Percentiles rank a stretch among this genome's conserved stretches.
These are phyloP conservation scores for Amylocystis lapponica DNA, from an alignment of 768 basidiomycete species.

Conservation along the genomic window DNA sequence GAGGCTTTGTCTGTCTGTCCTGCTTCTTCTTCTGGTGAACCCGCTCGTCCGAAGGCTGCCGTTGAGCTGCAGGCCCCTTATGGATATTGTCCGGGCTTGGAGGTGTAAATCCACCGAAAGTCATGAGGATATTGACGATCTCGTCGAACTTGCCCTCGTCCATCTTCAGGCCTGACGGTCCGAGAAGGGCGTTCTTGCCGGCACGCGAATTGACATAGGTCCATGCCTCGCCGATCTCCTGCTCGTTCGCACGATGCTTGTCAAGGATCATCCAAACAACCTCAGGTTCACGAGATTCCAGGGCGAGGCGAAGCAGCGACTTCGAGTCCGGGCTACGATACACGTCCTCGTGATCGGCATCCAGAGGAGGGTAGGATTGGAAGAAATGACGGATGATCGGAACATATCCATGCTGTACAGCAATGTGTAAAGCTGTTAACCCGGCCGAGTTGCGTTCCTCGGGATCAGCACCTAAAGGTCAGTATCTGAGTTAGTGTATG, in stretches of 20 bases:
- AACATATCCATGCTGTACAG: slow-evolving; percentile 47
- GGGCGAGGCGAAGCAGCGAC: slow-evolving; percentile 48
- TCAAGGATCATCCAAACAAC: slow-evolving; percentile 60
- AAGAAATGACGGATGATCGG: slow-evolving; percentile 56
- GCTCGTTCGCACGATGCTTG: slow-evolving; percentile 41
- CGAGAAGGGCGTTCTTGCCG: slow-evolving; percentile 3
- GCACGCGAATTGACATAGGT: slow-evolving; percentile 31
- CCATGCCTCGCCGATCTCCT: slow-evolving; percentile 51
- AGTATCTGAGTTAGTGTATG: slow-evolving; percentile 11
- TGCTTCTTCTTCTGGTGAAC: no score
- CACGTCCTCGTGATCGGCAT: slow-evolving; percentile 42
- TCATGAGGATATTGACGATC: slow-evolving; percentile 47
- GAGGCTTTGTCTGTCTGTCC: no score
- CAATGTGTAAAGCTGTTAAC: slow-evolving; percentile 62
- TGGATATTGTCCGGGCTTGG: background rate
- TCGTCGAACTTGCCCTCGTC: slow-evolving; percentile 38
- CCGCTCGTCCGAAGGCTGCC: no score
- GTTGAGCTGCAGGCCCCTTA: background rate
- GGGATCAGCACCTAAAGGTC: slow-evolving; percentile 55
- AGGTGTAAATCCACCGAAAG: slow-evolving; percentile 39
- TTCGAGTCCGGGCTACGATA: slow-evolving; percentile 40
- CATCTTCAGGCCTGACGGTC: slow-evolving; percentile 16
- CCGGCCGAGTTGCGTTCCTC: slow-evolving; percentile 60
- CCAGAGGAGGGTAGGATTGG: slow-evolving; percentile 49
- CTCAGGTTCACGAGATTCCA: slow-evolving; percentile 58